phyloP scores from a whole-genome alignment of 1,139 yeast genomes.

The Starmera stellimalicola region DNA sequence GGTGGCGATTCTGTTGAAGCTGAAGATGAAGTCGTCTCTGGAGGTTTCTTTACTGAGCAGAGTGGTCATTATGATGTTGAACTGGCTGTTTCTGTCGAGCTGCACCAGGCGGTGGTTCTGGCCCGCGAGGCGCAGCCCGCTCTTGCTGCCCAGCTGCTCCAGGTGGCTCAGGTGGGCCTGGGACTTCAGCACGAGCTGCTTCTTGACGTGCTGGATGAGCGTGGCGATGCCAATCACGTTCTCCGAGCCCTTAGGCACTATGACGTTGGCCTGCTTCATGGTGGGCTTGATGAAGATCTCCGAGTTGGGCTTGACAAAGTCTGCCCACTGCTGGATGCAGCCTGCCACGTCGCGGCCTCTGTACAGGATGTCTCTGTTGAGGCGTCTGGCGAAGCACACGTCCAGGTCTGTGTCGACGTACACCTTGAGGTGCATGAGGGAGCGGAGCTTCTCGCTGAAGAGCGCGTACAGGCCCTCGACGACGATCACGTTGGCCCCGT shows the following conservation, averaged over 20 bases:
- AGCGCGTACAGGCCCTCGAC: slow-evolving; percentile 88
- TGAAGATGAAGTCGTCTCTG: slow-evolving; percentile 75
- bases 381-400: slow-evolving; percentile 78
- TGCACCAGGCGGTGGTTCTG: slow-evolving; percentile 20
- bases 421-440: slow-evolving; percentile 75
- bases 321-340: slow-evolving; percentile 81
- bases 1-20: slow-evolving; percentile 71
- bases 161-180: slow-evolving; percentile 53
- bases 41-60: slow-evolving; percentile 45
- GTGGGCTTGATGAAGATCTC: slow-evolving; percentile 70
- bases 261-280: slow-evolving; percentile 70
- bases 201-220: slow-evolving; percentile 70
- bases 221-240: slow-evolving; percentile 71
- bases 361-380: slow-evolving; percentile 76
- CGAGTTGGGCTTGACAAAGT: slow-evolving; percentile 88
- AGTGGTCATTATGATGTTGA: slow-evolving; percentile 63
- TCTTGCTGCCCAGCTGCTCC: slow-evolving; percentile 37
- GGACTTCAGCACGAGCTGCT: slow-evolving; percentile 60
- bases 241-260: slow-evolving; percentile 84
- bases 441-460: slow-evolving; percentile 58
- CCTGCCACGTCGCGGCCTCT: slow-evolving; percentile 81
- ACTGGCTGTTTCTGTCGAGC: slow-evolving; percentile 57
- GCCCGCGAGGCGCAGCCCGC: slow-evolving; percentile 5
- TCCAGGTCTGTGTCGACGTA: slow-evolving; percentile 94
- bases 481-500: slow-evolving; percentile 90